Conservation (phyloP, 352 stramenopile genomes). For the Phytopythium mirpurense region DNA sequence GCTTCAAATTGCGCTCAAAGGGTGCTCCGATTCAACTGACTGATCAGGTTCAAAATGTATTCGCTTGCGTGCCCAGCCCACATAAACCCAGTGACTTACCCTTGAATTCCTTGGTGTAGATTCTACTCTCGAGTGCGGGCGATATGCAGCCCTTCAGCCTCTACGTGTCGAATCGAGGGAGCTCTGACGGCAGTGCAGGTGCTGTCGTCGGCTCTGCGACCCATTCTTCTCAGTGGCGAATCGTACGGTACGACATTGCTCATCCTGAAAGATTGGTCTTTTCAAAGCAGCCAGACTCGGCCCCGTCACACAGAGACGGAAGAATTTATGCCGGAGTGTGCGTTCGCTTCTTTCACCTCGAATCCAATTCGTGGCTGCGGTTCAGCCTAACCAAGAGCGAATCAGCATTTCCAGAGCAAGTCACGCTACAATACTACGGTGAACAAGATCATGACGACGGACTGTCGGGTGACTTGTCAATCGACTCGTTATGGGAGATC, state of each 20-base stretch:
- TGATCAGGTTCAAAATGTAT: constrained; percentile 39
- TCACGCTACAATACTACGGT: constrained; percentile 43
- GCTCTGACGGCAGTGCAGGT: constrained; percentile 21
- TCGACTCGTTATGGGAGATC: constrained; percentile 61
- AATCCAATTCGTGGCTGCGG: constrained; percentile 59
- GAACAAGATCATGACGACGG: constrained; percentile 34
- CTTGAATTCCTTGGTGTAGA: constrained; percentile 12
- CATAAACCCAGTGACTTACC: background rate
- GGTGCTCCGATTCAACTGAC: constrained; percentile 57
- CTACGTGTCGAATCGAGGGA: constrained; percentile 56
- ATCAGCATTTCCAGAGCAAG: constrained; percentile 8
- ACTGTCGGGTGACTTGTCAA: constrained; percentile 21
- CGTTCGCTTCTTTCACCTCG: constrained; percentile 58
- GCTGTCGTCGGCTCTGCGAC: constrained; percentile 48
- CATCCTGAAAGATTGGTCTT: constrained; percentile 10
- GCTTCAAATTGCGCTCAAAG: constrained; percentile 64
- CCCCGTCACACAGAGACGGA: constrained; percentile 7
- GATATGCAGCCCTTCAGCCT: constrained; percentile 46
- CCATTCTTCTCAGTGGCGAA: constrained; percentile 56
- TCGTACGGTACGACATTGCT: constrained; percentile 46
- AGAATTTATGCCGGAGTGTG: constrained; percentile 48
- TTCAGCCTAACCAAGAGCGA: constrained; percentile 13
- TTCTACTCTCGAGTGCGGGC: constrained; percentile 41
- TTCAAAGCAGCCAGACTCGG: constrained; percentile 1
- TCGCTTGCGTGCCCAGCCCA: background rate